phyloP scores from a whole-genome alignment of 2,329 filamentous ascomycete genomes.

The Raffaelea arxii region DNA sequence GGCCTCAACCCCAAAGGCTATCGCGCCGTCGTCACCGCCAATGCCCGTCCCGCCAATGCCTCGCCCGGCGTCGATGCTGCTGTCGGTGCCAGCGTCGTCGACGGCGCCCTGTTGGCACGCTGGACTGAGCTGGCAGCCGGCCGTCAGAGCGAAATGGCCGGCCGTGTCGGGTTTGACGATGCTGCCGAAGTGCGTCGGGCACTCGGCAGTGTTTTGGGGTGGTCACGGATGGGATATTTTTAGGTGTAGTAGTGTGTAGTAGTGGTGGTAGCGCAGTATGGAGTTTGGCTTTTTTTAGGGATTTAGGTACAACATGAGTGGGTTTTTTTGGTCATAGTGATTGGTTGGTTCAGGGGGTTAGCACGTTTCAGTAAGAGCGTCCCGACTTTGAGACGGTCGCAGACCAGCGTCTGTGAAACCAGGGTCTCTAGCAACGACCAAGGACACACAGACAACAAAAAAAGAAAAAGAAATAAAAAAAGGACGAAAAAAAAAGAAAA shows the following conservation, averaged over 20 bases:
- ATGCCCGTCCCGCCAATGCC: conserved; percentile 23
- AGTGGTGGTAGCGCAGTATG: conserved; percentile 2
- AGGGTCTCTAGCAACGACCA: too few relatives aligned
- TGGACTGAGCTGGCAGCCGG: conserved; percentile 69
- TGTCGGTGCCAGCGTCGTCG: conserved; percentile 59
- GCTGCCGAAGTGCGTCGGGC: conserved; percentile 60
- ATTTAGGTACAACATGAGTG: not conserved
- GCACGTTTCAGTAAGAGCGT: too few relatives aligned
- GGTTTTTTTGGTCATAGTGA: not conserved
- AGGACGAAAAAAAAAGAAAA: too few relatives aligned
- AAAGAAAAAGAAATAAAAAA: too few relatives aligned
- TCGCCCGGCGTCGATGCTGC: conserved; percentile 45
- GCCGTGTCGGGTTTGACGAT: conserved; percentile 58
- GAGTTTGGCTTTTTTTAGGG: not conserved
- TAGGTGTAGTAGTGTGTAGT: not conserved
- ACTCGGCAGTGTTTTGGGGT: conserved; percentile 52
- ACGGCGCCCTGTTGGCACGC: conserved; percentile 64
- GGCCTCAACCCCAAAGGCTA: conserved; percentile 79
- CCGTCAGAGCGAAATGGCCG: conserved; percentile 61
- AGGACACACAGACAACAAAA: too few relatives aligned
- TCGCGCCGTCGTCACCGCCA: conserved; percentile 48
- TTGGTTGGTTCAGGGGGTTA: too few relatives aligned
- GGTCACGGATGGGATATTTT: conserved; percentile 51
- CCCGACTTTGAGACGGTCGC: too few relatives aligned
- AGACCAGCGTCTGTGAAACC: too few relatives aligned